A percentile compares a stretch with the other conserved stretches of the same genome.
These are phyloP conservation scores for Pestalotiopsis fici DNA, from an alignment of 2,329 filamentous ascomycete genomes.

Conservation along the genomic window DNA sequence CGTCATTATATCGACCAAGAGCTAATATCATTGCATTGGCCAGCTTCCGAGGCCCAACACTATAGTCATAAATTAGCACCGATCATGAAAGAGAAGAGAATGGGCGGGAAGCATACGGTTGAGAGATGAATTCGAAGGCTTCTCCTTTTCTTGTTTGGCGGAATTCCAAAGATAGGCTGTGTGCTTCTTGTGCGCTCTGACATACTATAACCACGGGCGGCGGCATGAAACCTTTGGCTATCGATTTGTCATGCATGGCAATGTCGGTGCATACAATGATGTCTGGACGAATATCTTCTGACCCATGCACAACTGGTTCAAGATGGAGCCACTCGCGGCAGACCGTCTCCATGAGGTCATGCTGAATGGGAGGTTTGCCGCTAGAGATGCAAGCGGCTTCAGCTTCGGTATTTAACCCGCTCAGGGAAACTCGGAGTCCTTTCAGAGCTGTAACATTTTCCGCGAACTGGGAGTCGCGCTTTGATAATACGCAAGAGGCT, in stretches of 20 bases:
- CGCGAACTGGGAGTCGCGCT: neutral
- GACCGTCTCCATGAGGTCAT: conserved; percentile 21
- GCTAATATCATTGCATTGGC: conserved; percentile 28
- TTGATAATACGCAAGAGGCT: neutral
- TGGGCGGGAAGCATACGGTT: conserved; percentile 31
- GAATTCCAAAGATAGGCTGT: conserved; percentile 15
- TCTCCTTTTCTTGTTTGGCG: neutral
- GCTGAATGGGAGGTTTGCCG: conserved; percentile 10
- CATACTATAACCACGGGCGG: conserved; percentile 34
- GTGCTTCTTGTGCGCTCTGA: conserved; percentile 28
- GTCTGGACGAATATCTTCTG: conserved; percentile 15
- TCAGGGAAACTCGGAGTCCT: conserved; percentile 28
- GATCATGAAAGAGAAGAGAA: neutral
- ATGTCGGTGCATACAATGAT: conserved; percentile 23
- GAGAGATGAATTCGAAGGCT: conserved; percentile 37
- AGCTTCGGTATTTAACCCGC: conserved; percentile 16
- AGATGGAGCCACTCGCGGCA: conserved; percentile 35
- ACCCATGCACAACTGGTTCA: conserved; percentile 19
- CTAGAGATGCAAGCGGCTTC: neutral
- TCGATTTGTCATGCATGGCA: conserved; percentile 15
- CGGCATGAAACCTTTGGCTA: conserved; percentile 8
- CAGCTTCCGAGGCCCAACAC: conserved; percentile 37
- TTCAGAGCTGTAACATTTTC: neutral
- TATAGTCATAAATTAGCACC: conserved; percentile 9
- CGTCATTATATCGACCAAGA: neutral